Evolutionary conservation across 2,329 filamentous ascomycete species (phyloP).

Genomic region (Pseudogymnoascus sp.): DNA sequence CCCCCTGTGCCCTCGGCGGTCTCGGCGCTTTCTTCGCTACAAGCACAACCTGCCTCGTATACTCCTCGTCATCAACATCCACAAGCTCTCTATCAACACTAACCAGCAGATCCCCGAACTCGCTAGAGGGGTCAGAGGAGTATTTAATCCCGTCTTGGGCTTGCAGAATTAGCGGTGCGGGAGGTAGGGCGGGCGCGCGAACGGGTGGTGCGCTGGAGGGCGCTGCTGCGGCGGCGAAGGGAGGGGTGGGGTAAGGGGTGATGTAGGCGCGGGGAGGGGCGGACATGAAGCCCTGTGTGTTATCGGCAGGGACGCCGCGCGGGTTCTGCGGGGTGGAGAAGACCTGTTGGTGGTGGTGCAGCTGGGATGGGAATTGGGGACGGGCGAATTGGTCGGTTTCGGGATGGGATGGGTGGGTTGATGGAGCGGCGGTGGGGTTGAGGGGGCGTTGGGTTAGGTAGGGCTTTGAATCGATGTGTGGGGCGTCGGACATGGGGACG

Average conservation of each 20-base stretch:
- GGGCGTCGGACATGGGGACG: neutral
- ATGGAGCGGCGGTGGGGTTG: neutral
- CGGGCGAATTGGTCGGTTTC: neutral
- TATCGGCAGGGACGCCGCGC: neutral
- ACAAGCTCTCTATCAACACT: neutral
- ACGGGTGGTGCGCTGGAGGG: neutral
- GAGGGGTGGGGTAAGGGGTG: neutral
- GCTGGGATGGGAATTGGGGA: neutral
- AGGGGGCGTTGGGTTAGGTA: neutral
- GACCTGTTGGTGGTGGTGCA: neutral
- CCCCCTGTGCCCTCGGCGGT: neutral
- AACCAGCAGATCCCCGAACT: neutral
- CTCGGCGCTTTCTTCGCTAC: neutral
- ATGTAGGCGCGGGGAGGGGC: neutral
- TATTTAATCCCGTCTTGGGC: neutral
- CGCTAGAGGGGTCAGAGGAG: neutral
- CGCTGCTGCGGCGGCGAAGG: neutral
- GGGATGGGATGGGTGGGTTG: too few species aligned
- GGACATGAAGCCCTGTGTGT: neutral
- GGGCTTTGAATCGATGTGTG: neutral
- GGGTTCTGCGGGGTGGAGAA: neutral
- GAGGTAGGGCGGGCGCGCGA: neutral
- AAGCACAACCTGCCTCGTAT: neutral
- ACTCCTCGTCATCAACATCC: neutral
- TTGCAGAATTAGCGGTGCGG: neutral